These are phyloP conservation scores for Diaporthe longicolla DNA, from an alignment of 2,329 filamentous ascomycete genomes.

Conservation along the genomic window DNA sequence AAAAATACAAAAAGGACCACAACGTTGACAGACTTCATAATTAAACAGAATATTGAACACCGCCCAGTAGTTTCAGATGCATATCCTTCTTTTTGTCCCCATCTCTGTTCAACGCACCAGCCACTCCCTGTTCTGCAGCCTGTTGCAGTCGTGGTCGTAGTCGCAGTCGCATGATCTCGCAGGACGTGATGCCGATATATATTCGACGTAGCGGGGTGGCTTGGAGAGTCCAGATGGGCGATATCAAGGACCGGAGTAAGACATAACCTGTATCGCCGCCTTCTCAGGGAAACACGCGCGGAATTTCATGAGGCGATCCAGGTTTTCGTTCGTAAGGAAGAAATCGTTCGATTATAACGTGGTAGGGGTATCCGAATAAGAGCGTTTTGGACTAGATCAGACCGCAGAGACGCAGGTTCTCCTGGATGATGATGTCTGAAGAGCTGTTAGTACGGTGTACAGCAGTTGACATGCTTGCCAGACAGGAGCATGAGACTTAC, in stretches of 20 bases:
- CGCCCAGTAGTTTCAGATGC: slow-evolving; percentile 49
- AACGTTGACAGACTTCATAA: slow-evolving; percentile 47
- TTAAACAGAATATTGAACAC: slow-evolving; percentile 68
- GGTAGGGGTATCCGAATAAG: slow-evolving; percentile 43
- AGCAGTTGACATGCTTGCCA: not conserved
- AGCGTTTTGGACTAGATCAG: slow-evolving; percentile 74
- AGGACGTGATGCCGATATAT: slow-evolving; percentile 37
- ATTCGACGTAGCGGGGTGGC: slow-evolving; percentile 38
- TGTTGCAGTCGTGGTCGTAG: slow-evolving; percentile 16
- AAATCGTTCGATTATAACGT: slow-evolving; percentile 45
- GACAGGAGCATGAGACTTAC: slow-evolving; percentile 65
- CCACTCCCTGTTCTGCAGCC: slow-evolving; percentile 37
- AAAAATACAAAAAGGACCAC: slow-evolving; percentile 36
- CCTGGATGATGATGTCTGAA: slow-evolving; percentile 98
- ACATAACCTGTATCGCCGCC: slow-evolving; percentile 37
- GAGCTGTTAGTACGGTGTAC: slow-evolving; percentile 57
- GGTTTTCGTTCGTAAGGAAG: slow-evolving; percentile 44
- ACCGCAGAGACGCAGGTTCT: slow-evolving; percentile 97
- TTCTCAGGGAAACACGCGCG: slow-evolving; percentile 35
- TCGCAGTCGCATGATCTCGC: slow-evolving; percentile 37
- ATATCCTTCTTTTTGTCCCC: slow-evolving; percentile 41
- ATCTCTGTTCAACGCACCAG: slow-evolving; percentile 41
- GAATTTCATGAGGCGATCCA: slow-evolving; percentile 40
- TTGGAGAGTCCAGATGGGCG: slow-evolving; percentile 31
- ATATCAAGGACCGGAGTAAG: slow-evolving; percentile 34